phyloP scores from a whole-genome alignment of 441 rosid species.

The Hura crepitans region DNA sequence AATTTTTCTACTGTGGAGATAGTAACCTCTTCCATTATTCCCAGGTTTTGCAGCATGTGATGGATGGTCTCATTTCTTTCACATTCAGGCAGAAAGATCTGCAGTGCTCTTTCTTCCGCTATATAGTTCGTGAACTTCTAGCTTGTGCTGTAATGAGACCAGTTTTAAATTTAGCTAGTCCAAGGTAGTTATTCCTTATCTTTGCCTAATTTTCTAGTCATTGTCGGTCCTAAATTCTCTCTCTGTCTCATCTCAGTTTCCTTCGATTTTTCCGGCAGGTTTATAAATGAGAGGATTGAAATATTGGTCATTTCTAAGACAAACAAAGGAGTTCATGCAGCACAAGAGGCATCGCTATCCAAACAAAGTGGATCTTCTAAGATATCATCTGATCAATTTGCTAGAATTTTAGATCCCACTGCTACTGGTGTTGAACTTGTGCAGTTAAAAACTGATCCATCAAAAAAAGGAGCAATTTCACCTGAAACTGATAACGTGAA shows the following conservation, averaged over 20 bases:
- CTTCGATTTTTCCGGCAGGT: conserved; percentile 42
- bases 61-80: conserved; percentile 75
- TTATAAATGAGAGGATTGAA: conserved; percentile 93
- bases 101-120: conserved; percentile 75
- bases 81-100: conserved; percentile 87
- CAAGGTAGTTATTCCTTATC: conserved; percentile 52
- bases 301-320: conserved; percentile 61
- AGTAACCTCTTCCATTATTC: conserved; percentile 25
- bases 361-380: conserved; percentile 58
- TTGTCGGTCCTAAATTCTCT: conserved; percentile 22
- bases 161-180: conserved; percentile 79
- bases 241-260: conserved; percentile 9
- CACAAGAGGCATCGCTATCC: conserved; percentile 49
- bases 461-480: conserved; percentile 33
- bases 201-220: conserved; percentile 14
- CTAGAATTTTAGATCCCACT: conserved; percentile 75
- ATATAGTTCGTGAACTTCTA: conserved; percentile 83
- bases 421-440: conserved; percentile 94
- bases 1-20: conserved; percentile 14
- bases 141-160: conserved; percentile 96
- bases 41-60: conserved; percentile 93
- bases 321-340: conserved; percentile 42
- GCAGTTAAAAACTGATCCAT: conserved; percentile 60
- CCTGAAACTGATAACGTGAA: conserved; percentile 39
- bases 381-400: conserved; percentile 67